Conservation (phyloP, 2,329 filamentous ascomycete genomes). For the Colletotrichum aenigma region DNA sequence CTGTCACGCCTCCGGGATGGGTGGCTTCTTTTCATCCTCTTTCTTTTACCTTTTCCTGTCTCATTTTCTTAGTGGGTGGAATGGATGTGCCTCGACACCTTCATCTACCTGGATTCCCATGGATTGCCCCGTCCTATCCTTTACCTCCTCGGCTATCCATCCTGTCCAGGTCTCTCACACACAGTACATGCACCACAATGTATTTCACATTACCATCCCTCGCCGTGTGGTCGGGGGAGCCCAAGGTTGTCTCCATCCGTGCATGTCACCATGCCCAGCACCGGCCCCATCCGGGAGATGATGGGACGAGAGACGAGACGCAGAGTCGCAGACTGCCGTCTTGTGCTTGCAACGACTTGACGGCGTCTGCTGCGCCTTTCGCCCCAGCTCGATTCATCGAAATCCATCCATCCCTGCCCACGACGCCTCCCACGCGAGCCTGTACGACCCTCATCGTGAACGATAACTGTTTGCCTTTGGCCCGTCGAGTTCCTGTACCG, state of each 20-base stretch:
- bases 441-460: neutral
- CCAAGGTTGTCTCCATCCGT: neutral
- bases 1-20: neutral
- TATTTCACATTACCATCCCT: neutral
- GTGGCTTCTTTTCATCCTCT: neutral
- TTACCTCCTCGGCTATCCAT: neutral
- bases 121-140: neutral
- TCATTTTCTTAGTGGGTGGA: neutral
- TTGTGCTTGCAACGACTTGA: neutral
- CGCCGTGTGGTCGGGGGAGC: neutral
- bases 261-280: conserved; percentile 6
- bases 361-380: neutral
- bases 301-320: conserved; percentile 17
- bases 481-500: neutral
- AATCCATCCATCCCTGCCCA: neutral
- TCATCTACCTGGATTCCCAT: conserved; percentile 11
- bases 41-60: conserved; percentile 1
- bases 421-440: neutral
- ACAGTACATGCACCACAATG: neutral
- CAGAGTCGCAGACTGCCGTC: neutral
- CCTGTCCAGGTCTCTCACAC: neutral
- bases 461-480: neutral
- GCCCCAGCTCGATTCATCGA: neutral
- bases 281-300: conserved; percentile 15
- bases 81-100: conserved; percentile 2